Conservation (phyloP, 2,329 filamentous ascomycete species). For the Chaetomiaceae sp. region DNA sequence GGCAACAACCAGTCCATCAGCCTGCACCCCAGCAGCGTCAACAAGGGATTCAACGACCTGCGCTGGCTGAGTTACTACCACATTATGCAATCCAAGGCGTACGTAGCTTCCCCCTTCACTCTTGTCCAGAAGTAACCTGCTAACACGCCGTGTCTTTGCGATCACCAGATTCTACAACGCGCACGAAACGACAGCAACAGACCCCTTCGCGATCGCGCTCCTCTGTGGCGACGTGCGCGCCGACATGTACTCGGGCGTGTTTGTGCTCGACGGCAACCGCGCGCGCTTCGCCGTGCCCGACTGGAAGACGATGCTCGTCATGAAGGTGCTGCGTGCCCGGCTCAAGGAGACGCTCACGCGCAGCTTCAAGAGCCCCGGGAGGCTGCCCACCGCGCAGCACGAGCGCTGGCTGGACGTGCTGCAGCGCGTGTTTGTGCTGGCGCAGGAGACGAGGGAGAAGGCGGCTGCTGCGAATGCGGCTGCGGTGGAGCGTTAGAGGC, state of each 20-base stretch:
- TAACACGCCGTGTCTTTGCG: no score
- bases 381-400: conserved; percentile 59
- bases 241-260: conserved; percentile 82
- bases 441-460: conserved; percentile 24
- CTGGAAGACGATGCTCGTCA: conserved; percentile 86
- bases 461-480: no score
- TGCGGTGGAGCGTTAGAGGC: not conserved
- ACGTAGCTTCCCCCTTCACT: conserved; percentile 30
- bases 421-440: conserved; percentile 58
- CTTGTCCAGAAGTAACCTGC: not conserved
- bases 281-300: conserved; percentile 77
- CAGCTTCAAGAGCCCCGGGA: conserved; percentile 64
- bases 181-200: conserved; percentile 76
- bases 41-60: conserved; percentile 63
- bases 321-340: conserved; percentile 72
- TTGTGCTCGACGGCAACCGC: conserved; percentile 82
- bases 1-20: conserved; percentile 89
- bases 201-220: conserved; percentile 77
- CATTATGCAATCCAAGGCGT: conserved; percentile 84
- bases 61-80: conserved; percentile 93
- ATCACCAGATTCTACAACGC: conserved; percentile 70
- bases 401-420: conserved; percentile 70
- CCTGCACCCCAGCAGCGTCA: conserved; percentile 83
- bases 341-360: conserved; percentile 70
- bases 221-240: conserved; percentile 86